Conservation (phyloP, 768 basidiomycete genomes). For the Clitopilus hobsonii region DNA sequence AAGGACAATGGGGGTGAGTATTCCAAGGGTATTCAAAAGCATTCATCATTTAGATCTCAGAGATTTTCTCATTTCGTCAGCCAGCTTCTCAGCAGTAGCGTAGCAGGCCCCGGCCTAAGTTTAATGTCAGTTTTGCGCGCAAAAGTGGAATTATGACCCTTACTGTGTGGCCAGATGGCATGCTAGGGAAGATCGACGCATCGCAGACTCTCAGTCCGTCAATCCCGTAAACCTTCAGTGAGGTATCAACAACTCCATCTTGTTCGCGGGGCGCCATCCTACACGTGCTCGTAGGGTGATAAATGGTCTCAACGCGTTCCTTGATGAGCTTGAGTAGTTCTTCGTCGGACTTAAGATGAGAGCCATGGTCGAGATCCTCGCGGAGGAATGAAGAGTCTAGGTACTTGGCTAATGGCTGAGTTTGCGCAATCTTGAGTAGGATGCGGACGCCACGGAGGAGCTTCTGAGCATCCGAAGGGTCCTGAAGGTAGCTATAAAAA, state of each 20-base stretch:
- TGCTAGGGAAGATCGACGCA: conserved; percentile 34
- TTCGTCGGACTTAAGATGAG: conserved; percentile 28
- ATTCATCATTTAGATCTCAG: conserved; percentile 6
- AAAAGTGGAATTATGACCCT: background rate
- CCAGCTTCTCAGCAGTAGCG: conserved; percentile 29
- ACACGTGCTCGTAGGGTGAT: conserved; percentile 41
- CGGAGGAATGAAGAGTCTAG: conserved; percentile 25
- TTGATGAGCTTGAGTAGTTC: conserved; percentile 34
- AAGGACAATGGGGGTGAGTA: too few relatives aligned
- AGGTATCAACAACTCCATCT: conserved; percentile 39
- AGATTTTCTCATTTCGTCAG: conserved; percentile 26
- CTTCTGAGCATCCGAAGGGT: conserved; percentile 30
- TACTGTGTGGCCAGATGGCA: conserved; percentile 38
- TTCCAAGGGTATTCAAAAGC: conserved; percentile 10
- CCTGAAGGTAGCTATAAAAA: conserved; percentile 31
- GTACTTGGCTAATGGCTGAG: conserved; percentile 26
- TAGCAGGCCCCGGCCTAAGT: conserved; percentile 26
- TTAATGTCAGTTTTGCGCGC: background rate
- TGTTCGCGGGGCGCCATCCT: conserved; percentile 37
- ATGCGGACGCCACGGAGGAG: conserved; percentile 33
- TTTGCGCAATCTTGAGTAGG: conserved; percentile 27
- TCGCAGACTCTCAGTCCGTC: conserved; percentile 37
- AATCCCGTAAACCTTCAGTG: conserved; percentile 39
- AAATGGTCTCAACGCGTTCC: conserved; percentile 39
- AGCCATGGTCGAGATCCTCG: conserved; percentile 30